Base-by-base conservation (phyloP, 257 asterid genomes). In the Solanum peruvianum region DNA sequence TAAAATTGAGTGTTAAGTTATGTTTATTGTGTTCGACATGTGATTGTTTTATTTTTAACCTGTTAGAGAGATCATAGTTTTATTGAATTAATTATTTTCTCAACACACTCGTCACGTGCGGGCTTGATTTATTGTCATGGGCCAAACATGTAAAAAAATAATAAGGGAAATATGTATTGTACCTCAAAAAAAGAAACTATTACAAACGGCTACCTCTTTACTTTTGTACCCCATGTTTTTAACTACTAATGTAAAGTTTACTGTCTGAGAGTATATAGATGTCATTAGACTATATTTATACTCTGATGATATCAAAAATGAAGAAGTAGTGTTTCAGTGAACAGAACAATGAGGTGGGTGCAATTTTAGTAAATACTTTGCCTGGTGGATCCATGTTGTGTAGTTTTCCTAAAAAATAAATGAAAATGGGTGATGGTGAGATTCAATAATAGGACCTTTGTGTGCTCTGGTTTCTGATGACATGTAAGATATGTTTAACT, bases 191-290 rank as follows among this genome's bases (percentile, higher is more conserved):
- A 7, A 16, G 20, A 18, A 52, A 47, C 7, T 4, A 13, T 47
- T 56, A 56, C 25, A 20, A 56, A 9, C 5, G n/a, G 0, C n/a
- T 56, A 56, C 4, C 11, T 2, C 3, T 18, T 56, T 56, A 56
- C 64, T 56, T 56, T 18, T n/a, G 3, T 56, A 20, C 64, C 2
- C 64, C 64, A 2, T 56, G 64, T 18, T 18, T 56, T 56, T 56
- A 56, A 2, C 64, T 56, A 56, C 4, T 7, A 7, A 56, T 56
- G 4, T 0, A 0, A 0, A 0, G 1, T 56, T 18, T 56, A 56
- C 64, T 56, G 2, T 0, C 0, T 56, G n/a, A 49, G 2, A 15
- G 21, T 49, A 5, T 49, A 49, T 49, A 49, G 2, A 49, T 47
- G 14, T 5, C 56, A 49, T 15, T 20, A 47, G 2, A 47, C 2